phyloP scores from a whole-genome alignment of 257 asterid genomes.

The Gentiana macrophylla region DNA sequence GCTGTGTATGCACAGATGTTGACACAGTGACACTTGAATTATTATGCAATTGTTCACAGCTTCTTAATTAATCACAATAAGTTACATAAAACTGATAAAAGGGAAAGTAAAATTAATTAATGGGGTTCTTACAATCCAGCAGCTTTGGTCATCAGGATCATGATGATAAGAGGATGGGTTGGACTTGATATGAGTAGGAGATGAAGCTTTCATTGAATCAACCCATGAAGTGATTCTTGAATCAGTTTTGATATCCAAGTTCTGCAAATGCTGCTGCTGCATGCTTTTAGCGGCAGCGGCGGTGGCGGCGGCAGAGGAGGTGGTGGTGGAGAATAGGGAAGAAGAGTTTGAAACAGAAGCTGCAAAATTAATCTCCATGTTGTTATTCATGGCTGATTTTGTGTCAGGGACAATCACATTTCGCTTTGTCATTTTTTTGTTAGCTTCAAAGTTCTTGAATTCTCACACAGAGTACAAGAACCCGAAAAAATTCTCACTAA shows the following conservation, averaged over 20 bases:
- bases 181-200: conserved; percentile 6
- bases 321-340: conserved; percentile 28
- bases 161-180: conserved; percentile 11
- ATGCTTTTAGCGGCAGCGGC: conserved; percentile 52
- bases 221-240: not conserved
- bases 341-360: conserved; percentile 24
- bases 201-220: not conserved
- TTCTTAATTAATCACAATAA: too few species aligned
- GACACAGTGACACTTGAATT: too few species aligned
- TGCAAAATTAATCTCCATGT: conserved; percentile 37
- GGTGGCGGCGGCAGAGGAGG: conserved; percentile 60
- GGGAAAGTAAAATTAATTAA: too few species aligned
- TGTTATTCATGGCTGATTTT: conserved; percentile 22
- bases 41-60: too few species aligned
- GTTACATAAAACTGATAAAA: too few species aligned
- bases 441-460: too few species aligned
- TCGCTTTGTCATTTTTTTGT: conserved; percentile 31
- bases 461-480: too few species aligned
- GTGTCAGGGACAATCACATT: conserved; percentile 59
- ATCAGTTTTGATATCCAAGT: conserved; percentile 34
- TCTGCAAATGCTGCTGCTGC: conserved; percentile 47
- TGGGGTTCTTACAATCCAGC: conserved; percentile 41
- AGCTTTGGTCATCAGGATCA: conserved; percentile 26
- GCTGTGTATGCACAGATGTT: too few species aligned
- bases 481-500: too few species aligned